A percentile compares a stretch with the other conserved stretches of the same genome.
Evolutionary conservation across 176 grass and related monocot species (phyloP).

Genomic region (Microstegium vimineum): DNA sequence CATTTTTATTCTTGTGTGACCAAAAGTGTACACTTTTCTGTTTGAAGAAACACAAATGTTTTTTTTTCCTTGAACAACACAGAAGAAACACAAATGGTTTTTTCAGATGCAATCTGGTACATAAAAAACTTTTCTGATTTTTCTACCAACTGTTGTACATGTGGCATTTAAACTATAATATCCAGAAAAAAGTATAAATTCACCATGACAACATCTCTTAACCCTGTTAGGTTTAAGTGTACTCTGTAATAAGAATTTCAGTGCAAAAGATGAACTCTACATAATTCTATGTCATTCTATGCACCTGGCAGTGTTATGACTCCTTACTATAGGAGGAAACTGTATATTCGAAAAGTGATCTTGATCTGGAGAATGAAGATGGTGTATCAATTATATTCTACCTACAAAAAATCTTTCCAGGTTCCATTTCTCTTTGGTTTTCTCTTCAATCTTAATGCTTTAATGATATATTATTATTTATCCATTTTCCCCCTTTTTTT

Average conservation of each 20-base stretch:
- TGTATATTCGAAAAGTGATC: slow-evolving; percentile 88
- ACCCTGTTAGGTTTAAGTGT: slow-evolving; percentile 15
- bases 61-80: background rate
- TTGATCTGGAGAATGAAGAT: slow-evolving; percentile 99
- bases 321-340: slow-evolving; percentile 98
- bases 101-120: background rate
- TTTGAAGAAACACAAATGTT: background rate
- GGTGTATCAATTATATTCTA: slow-evolving; percentile 98
- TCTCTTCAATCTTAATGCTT: background rate
- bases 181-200: background rate
- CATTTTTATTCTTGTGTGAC: background rate
- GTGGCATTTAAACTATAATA: background rate
- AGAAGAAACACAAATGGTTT: background rate
- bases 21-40: background rate
- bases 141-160: background rate
- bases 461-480: background rate
- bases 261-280: slow-evolving; percentile 7
- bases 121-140: background rate
- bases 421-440: slow-evolving; percentile 38
- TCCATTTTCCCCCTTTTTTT: background rate
- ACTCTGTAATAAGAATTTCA: slow-evolving; percentile 13
- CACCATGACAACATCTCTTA: slow-evolving; percentile 12
- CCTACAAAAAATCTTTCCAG: slow-evolving; percentile 99
- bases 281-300: slow-evolving; percentile 18
- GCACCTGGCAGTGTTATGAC: slow-evolving; percentile 83